Evolutionary conservation across 1,284 basidiomycete species (phyloP).

Genomic region (Xanthoconium separans): DNA sequence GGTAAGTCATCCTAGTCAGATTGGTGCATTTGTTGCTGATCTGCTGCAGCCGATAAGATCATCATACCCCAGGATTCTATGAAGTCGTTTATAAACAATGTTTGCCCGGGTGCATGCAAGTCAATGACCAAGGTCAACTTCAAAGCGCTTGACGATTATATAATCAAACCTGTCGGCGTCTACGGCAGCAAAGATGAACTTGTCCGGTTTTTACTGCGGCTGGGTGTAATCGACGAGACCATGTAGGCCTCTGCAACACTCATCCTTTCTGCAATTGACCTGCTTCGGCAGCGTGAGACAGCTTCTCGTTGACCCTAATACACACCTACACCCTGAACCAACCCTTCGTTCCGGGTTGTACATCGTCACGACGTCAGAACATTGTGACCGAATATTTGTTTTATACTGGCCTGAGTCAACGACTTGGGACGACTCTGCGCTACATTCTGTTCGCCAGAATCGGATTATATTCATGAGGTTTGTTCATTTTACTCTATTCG

Average conservation of each 20-base stretch:
- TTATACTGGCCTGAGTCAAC: no score
- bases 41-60: conserved; percentile 51
- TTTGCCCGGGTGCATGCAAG: conserved; percentile 43
- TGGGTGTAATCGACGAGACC: conserved; percentile 36
- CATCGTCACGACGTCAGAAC: conserved; percentile 33
- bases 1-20: conserved; percentile 50
- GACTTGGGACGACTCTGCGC: no score
- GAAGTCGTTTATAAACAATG: conserved; percentile 42
- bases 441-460: conserved; percentile 47
- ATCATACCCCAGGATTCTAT: conserved; percentile 52
- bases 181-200: conserved; percentile 56
- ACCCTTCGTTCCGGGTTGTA: conserved; percentile 53
- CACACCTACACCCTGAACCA: conserved; percentile 29
- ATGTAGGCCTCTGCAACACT: conserved; percentile 31
- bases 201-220: conserved; percentile 40
- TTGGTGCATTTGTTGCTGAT: neutral
- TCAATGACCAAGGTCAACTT: conserved; percentile 56
- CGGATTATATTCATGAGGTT: conserved; percentile 63
- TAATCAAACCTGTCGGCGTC: conserved; percentile 50
- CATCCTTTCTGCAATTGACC: neutral
- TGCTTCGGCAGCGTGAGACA: conserved; percentile 14
- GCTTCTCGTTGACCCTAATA: conserved; percentile 22
- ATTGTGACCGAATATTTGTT: no score
- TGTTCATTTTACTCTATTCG: neutral
- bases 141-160: conserved; percentile 41